phyloP scores from a whole-genome alignment of 768 basidiomycete genomes.

The Solioccasus polychromus region DNA sequence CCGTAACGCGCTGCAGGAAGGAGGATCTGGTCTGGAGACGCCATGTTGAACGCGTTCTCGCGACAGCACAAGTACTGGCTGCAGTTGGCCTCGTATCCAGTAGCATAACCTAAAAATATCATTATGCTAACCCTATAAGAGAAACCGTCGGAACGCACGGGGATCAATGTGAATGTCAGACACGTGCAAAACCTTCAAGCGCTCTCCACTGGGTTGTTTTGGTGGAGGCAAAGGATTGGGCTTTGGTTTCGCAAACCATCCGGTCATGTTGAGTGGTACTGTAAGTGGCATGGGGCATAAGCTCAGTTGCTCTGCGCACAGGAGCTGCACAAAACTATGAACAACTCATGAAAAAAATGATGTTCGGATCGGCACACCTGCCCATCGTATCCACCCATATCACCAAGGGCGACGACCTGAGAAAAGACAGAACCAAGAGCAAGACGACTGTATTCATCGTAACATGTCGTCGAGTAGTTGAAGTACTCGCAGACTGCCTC shows the following conservation, averaged over 20 bases:
- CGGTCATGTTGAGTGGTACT: slow-evolving; percentile 41
- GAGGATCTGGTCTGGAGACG: slow-evolving; percentile 46
- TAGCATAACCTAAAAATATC: slow-evolving; percentile 51
- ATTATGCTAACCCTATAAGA: neutral
- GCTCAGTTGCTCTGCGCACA: slow-evolving; percentile 38
- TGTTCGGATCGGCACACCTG: slow-evolving; percentile 30
- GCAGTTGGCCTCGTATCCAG: slow-evolving; percentile 70
- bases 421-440: slow-evolving; percentile 44
- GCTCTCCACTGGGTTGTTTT: slow-evolving; percentile 41
- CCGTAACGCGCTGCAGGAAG: slow-evolving; percentile 66
- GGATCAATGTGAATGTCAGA: slow-evolving; percentile 53
- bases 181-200: slow-evolving; percentile 47
- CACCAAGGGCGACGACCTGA: slow-evolving; percentile 46
- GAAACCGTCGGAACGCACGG: slow-evolving; percentile 29
- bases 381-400: slow-evolving; percentile 49
- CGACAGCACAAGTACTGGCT: slow-evolving; percentile 64
- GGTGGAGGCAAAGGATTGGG: slow-evolving; percentile 42
- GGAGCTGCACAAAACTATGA: slow-evolving; percentile 1
- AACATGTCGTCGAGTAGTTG: slow-evolving; percentile 36
- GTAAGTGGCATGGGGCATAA: slow-evolving; percentile 40
- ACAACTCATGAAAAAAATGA: neutral
- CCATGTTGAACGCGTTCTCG: slow-evolving; percentile 42
- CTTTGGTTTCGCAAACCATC: slow-evolving; percentile 53
- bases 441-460: slow-evolving; percentile 30
- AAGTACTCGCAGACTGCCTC: slow-evolving; percentile 44